phyloP scores from a whole-genome alignment of 129 eudicot genomes.

The Flaveria linearis region DNA sequence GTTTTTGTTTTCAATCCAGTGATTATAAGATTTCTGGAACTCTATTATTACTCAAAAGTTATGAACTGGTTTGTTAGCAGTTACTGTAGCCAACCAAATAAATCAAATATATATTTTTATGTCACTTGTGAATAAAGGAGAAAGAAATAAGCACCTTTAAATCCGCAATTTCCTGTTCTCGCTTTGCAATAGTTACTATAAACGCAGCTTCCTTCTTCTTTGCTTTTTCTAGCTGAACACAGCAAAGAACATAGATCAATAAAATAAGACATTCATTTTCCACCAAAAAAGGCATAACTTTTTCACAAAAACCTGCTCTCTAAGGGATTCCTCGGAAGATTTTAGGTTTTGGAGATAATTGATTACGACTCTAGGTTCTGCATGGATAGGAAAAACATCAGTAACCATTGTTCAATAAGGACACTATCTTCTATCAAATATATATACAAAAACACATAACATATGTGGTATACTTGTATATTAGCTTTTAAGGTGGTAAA shows the following conservation, averaged over 20 bases:
- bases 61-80: background rate
- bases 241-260: conserved; percentile 17
- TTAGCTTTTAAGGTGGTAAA: conserved; percentile 6
- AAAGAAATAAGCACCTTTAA: conserved; percentile 57
- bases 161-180: conserved; percentile 96
- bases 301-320: conserved; percentile 71
- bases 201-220: conserved; percentile 97
- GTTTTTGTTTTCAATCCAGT: background rate
- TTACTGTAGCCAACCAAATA: background rate
- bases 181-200: conserved; percentile 90
- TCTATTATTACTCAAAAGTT: background rate
- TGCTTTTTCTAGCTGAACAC: conserved; percentile 77
- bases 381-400: conserved; percentile 14
- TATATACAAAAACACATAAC: background rate
- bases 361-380: conserved; percentile 78
- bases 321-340: conserved; percentile 81
- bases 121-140: conserved; percentile 11
- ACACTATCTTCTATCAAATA: conserved; percentile 1
- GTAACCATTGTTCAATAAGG: background rate
- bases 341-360: conserved; percentile 68
- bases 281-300: background rate
- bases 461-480: background rate
- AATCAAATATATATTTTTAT: background rate
- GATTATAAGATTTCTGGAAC: background rate
- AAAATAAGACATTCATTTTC: background rate